A percentile compares a stretch with the other conserved stretches of the same genome.
These are phyloP conservation scores for Aspergillus japonicus DNA, from an alignment of 2,329 filamentous ascomycete species.

Conservation along the genomic window DNA sequence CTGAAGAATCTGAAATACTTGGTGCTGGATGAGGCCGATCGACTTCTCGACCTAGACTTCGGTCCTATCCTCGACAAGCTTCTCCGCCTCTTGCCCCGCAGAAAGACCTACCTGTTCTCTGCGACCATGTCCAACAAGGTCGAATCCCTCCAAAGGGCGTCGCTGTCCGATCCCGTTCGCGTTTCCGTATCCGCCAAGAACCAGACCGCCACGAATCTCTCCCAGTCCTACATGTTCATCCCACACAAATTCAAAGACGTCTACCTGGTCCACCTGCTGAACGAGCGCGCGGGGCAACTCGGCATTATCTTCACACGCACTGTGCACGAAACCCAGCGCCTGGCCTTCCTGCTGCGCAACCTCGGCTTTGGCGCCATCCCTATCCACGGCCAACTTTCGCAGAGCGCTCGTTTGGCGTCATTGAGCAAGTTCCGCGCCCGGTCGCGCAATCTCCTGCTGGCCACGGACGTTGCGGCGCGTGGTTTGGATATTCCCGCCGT, in stretches of 20 bases:
- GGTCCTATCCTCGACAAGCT: conserved; percentile 91
- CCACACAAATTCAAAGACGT: conserved; percentile 86
- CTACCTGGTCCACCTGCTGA: conserved; percentile 81
- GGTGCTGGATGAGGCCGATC: conserved; percentile 93
- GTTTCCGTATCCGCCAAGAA: conserved; percentile 83
- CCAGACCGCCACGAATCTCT: conserved; percentile 84
- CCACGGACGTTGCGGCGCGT: conserved; percentile 89
- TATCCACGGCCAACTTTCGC: conserved; percentile 86
- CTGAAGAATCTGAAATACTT: conserved; percentile 78
- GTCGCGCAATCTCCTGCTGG: conserved; percentile 78
- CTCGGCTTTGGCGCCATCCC: conserved; percentile 90
- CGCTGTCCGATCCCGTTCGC: conserved; percentile 76
- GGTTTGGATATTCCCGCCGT: conserved; percentile 93
- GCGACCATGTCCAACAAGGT: conserved; percentile 94
- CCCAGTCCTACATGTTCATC: conserved; percentile 84
- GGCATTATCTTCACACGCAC: conserved; percentile 91
- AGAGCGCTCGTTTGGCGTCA: conserved; percentile 80
- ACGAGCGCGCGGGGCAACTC: conserved; percentile 82
- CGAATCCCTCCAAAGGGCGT: conserved; percentile 86
- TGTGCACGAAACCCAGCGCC: conserved; percentile 82
- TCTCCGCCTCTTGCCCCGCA: conserved; percentile 77
- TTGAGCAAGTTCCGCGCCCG: conserved; percentile 85
- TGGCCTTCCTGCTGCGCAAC: conserved; percentile 77
- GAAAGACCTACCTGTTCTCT: conserved; percentile 83
- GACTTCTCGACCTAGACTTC: conserved; percentile 90